Conservation (phyloP, 495 filamentous ascomycete species). For the Penicillium nucicola region DNA sequence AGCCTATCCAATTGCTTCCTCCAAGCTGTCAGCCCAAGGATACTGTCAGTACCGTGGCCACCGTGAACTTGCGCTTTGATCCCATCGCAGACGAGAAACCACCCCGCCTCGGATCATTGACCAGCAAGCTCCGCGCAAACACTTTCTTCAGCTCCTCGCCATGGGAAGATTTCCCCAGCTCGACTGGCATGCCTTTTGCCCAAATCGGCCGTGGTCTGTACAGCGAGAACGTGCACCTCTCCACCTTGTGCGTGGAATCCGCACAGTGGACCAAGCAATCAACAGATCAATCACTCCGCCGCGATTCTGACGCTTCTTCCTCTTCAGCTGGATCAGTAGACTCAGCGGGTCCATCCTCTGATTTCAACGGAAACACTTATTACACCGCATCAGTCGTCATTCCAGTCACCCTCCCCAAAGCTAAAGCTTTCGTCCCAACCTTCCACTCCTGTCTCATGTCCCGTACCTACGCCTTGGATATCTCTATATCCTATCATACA, state of each 20-base stretch:
- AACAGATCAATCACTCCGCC: slow-evolving; percentile 34
- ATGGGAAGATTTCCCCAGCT: slow-evolving; percentile 46
- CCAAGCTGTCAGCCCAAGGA: slow-evolving; percentile 36
- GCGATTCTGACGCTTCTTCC: slow-evolving; percentile 56
- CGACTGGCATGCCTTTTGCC: slow-evolving; percentile 19
- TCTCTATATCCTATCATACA: slow-evolving; percentile 61
- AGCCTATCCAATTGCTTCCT: slow-evolving; percentile 56
- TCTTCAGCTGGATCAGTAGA: slow-evolving; percentile 26
- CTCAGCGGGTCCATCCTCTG: slow-evolving; percentile 38
- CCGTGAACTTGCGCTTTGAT: slow-evolving; percentile 70
- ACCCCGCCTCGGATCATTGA: slow-evolving; percentile 64
- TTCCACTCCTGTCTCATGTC: slow-evolving; percentile 86
- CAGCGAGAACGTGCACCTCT: slow-evolving; percentile 58
- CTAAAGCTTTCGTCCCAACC: slow-evolving; percentile 75
- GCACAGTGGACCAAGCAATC: slow-evolving; percentile 64
- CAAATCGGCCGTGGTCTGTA: slow-evolving; percentile 64
- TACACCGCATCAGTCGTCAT: slow-evolving; percentile 70
- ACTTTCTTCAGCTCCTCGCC: slow-evolving; percentile 73
- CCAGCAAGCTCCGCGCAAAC: slow-evolving; percentile 66
- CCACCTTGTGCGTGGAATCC: slow-evolving; percentile 60
- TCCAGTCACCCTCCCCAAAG: slow-evolving; percentile 69
- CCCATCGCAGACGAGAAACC: slow-evolving; percentile 59
- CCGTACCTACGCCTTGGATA: slow-evolving; percentile 71
- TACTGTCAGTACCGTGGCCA: slow-evolving; percentile 58
- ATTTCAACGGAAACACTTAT: slow-evolving; percentile 41